Percentiles rank a stretch among this genome's conserved stretches.
phyloP scores from a whole-genome alignment of 306 rosid species.

The Macrotyloma uniflorum region DNA sequence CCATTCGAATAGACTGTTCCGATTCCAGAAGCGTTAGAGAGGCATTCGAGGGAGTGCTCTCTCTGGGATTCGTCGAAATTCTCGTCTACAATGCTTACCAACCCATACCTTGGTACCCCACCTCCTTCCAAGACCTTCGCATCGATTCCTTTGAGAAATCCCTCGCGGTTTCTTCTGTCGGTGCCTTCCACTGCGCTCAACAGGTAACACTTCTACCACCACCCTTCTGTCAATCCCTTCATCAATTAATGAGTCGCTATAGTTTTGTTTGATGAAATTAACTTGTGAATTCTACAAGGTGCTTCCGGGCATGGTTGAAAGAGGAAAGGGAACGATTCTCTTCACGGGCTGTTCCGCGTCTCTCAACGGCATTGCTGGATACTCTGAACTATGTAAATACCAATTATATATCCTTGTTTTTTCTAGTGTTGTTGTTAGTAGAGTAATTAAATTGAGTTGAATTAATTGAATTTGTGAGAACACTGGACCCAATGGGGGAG shows the following conservation, averaged over 20 bases:
- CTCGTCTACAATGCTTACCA: conserved; percentile 80
- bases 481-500: conserved; percentile 22
- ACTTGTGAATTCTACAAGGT: conserved; percentile 49
- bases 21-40: conserved; percentile 79
- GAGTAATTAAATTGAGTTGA: not conserved
- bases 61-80: conserved; percentile 84
- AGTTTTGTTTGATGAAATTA: not conserved
- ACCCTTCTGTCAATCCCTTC: no score
- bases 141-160: conserved; percentile 74
- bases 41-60: conserved; percentile 86
- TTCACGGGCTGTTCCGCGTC: conserved; percentile 94
- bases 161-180: conserved; percentile 78
- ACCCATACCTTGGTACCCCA: conserved; percentile 53
- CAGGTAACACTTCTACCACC: conserved; percentile 55
- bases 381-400: conserved; percentile 70
- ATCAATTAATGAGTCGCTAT: no score
- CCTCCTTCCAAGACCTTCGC: conserved; percentile 57
- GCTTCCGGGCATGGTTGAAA: conserved; percentile 89
- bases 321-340: conserved; percentile 90
- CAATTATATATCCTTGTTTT: not conserved
- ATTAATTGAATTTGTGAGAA: conserved; percentile 7
- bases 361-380: conserved; percentile 77
- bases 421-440: not conserved
- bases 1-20: conserved; percentile 90
- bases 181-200: conserved; percentile 94